Evolutionary conservation across 306 rosid species (phyloP).

Genomic region (Vigna nakashimae): DNA sequence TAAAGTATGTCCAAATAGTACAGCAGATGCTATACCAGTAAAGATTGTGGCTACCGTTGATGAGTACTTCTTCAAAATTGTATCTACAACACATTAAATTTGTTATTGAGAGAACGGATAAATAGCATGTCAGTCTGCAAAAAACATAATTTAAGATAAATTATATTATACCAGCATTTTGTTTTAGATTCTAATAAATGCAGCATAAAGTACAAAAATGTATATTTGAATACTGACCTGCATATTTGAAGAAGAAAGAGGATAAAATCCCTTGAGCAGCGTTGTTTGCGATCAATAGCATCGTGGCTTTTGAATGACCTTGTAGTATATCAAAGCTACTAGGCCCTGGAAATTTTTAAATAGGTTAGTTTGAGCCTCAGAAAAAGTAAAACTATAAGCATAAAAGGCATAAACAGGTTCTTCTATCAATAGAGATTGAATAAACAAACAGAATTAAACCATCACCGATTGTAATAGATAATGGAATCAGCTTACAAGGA

Average conservation of each 20-base stretch:
- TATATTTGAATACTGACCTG: conserved; percentile 61
- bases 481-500: neutral
- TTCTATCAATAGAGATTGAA: conserved; percentile 19
- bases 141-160: conserved; percentile 16
- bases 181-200: neutral
- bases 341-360: conserved; percentile 74
- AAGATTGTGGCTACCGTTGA: conserved; percentile 98
- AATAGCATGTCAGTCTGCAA: conserved; percentile 20
- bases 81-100: conserved; percentile 68
- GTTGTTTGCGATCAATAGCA: conserved; percentile 90
- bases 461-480: conserved; percentile 10
- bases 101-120: conserved; percentile 22
- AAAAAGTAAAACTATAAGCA: neutral
- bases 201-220: conserved; percentile 1
- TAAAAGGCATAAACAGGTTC: neutral
- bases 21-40: conserved; percentile 97
- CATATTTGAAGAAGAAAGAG: conserved; percentile 98
- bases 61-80: conserved; percentile 96
- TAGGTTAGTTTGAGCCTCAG: conserved; percentile 38
- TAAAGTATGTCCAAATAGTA: conserved; percentile 87
- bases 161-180: conserved; percentile 4
- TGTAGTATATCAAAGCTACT: conserved; percentile 86
- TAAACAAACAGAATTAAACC: conserved; percentile 17
- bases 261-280: conserved; percentile 99
- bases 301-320: conserved; percentile 97